Evolutionary conservation across 177 flowering plant species (phyloP).

Genomic region (Telopea speciosissima): DNA sequence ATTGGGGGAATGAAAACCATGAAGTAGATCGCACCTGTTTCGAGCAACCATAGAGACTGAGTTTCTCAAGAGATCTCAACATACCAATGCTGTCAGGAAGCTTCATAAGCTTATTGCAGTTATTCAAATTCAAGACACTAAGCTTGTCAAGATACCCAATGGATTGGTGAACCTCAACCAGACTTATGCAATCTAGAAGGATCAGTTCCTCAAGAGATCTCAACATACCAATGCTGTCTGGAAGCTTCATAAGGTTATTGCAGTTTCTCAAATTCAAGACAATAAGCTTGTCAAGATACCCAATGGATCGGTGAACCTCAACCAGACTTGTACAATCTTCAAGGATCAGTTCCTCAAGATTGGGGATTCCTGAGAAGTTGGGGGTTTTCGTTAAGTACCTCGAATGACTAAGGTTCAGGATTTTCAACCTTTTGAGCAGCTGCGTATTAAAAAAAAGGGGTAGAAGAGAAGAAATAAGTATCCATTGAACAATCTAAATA

Average conservation of each 20-base stretch:
- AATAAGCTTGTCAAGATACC: too few relatives aligned
- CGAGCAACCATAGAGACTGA: background rate
- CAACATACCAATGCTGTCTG: too few relatives aligned
- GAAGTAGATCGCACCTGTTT: background rate
- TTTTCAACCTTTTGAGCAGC: background rate
- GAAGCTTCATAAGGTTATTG: too few relatives aligned
- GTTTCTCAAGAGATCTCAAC: background rate
- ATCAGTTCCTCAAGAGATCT: too few relatives aligned
- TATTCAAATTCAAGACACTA: background rate
- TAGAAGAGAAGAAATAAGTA: background rate
- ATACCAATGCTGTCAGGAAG: background rate
- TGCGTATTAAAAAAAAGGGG: too few relatives aligned
- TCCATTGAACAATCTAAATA: background rate
- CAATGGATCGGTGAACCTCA: too few relatives aligned
- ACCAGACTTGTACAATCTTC: background rate
- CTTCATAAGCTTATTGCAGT: background rate
- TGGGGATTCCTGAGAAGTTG: background rate
- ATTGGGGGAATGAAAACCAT: too few relatives aligned
- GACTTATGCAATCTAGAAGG: too few relatives aligned
- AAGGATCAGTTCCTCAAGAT: background rate
- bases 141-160: background rate
- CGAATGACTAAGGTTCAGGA: background rate
- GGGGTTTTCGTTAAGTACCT: background rate
- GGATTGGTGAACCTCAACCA: background rate
- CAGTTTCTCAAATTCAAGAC: too few relatives aligned